phyloP scores from a whole-genome alignment of 2,329 filamentous ascomycete species.

The Pseudogymnoascus sp. region DNA sequence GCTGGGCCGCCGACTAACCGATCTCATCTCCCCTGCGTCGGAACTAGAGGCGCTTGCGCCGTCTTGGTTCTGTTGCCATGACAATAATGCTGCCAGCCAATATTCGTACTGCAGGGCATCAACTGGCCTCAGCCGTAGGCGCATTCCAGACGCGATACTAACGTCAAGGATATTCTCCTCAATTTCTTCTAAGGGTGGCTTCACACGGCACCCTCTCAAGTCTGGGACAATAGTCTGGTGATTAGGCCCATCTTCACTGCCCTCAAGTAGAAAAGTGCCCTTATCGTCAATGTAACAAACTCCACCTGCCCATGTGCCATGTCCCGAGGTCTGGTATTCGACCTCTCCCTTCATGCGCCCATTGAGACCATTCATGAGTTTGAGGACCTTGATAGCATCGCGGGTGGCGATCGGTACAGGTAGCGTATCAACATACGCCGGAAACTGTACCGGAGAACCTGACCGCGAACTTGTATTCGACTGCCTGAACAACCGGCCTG shows the following conservation, averaged over 20 bases:
- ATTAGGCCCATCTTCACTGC: slow-evolving; percentile 55
- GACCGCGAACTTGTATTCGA: neutral
- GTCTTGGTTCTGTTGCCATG: slow-evolving; percentile 57
- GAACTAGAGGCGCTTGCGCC: slow-evolving; percentile 2
- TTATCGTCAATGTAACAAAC: slow-evolving; percentile 70
- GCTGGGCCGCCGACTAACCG: slow-evolving; percentile 36
- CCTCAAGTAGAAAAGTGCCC: slow-evolving; percentile 67
- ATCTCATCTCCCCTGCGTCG: neutral
- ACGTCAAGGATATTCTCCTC: slow-evolving; percentile 46
- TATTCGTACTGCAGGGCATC: slow-evolving; percentile 61
- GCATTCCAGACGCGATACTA: slow-evolving; percentile 44
- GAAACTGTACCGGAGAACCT: neutral
- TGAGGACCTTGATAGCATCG: slow-evolving; percentile 63
- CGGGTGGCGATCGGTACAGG: slow-evolving; percentile 52
- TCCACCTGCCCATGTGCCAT: slow-evolving; percentile 59
- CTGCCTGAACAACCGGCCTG: neutral
- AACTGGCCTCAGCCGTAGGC: slow-evolving; percentile 58
- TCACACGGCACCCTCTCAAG: slow-evolving; percentile 64
- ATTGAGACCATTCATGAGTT: slow-evolving; percentile 68
- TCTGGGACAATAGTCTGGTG: slow-evolving; percentile 63
- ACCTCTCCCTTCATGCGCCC: slow-evolving; percentile 74
- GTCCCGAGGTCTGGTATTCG: slow-evolving; percentile 57
- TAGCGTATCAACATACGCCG: slow-evolving; percentile 51
- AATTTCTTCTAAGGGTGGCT: slow-evolving; percentile 42
- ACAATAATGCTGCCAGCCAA: slow-evolving; percentile 73